phyloP scores from a whole-genome alignment of 352 stramenopile species.

The Phytophthora sojae region DNA sequence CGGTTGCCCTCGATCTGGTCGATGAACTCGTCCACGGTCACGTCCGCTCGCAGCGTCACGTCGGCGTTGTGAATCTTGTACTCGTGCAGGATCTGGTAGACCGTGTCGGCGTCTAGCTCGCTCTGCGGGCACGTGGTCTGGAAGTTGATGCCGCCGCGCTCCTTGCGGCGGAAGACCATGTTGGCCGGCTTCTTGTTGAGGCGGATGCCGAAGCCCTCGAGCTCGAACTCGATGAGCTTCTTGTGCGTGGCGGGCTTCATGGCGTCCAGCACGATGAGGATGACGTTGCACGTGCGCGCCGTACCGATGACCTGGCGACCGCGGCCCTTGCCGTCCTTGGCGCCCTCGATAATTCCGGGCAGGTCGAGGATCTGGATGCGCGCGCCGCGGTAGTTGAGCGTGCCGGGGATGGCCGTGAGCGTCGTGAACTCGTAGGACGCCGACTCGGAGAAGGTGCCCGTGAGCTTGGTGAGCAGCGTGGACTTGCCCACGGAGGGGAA shows the following conservation, averaged over 20 bases:
- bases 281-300: conserved; percentile 98
- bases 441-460: conserved; percentile 95
- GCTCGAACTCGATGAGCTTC: conserved; percentile 98
- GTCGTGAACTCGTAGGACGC: conserved; percentile 99
- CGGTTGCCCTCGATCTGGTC: conserved; percentile 99
- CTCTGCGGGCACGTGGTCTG: conserved; percentile 93
- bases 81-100: conserved; percentile 96
- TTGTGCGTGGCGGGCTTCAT: conserved; percentile 98
- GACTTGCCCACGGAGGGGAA: conserved; percentile 99
- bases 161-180: conserved; percentile 97
- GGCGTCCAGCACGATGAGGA: conserved; percentile 98
- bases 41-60: conserved; percentile 95
- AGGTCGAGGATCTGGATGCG: conserved; percentile 92
- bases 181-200: conserved; percentile 98
- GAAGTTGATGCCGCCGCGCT: conserved; percentile 98
- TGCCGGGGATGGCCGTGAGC: conserved; percentile 98
- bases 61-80: conserved; percentile 99
- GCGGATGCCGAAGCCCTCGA: conserved; percentile 98
- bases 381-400: conserved; percentile 95
- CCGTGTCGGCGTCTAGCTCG: conserved; percentile 95
- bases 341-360: conserved; percentile 98
- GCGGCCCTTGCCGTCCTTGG: conserved; percentile 97
- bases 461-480: conserved; percentile 97
- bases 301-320: conserved; percentile 98
- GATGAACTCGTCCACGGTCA: conserved; percentile 98